These are phyloP conservation scores for Fusarium coicis DNA, from an alignment of 2,329 filamentous ascomycete genomes.

Conservation along the genomic window DNA sequence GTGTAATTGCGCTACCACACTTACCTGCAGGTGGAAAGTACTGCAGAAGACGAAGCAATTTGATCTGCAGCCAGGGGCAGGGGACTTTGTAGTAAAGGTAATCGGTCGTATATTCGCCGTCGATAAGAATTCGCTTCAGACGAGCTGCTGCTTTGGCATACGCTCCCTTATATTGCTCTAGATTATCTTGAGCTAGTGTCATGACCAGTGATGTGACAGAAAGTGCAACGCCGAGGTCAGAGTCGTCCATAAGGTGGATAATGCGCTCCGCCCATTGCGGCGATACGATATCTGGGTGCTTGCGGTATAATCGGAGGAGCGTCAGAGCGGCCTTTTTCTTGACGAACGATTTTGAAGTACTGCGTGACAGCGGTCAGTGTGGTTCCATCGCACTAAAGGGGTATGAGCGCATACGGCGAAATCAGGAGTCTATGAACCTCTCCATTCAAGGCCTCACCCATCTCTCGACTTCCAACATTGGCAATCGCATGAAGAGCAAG, in stretches of 20 bases:
- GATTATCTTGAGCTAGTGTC: conserved; percentile 91
- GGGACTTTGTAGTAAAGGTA: conserved; percentile 99
- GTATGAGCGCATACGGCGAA: conserved; percentile 76
- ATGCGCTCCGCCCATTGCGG: conserved; percentile 98
- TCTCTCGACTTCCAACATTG: conserved; percentile 95
- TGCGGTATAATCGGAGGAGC: conserved; percentile 90
- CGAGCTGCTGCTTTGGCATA: conserved; percentile 93
- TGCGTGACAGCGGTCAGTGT: conserved; percentile 15
- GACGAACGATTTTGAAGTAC: conserved; percentile 90
- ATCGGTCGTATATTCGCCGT: conserved; percentile 87
- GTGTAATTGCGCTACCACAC: conserved; percentile 40
- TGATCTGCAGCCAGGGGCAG: conserved; percentile 98
- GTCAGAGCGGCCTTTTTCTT: conserved; percentile 99
- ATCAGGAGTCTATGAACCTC: conserved; percentile 96
- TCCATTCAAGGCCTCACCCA: conserved; percentile 91
- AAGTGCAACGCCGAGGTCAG: conserved; percentile 91
- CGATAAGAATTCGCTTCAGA: conserved; percentile 89
- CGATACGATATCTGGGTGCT: conserved; percentile 92
- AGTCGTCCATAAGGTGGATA: conserved; percentile 98
- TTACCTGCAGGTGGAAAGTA: conserved; percentile 94
- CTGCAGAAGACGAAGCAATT: conserved; percentile 89
- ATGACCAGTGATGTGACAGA: conserved; percentile 97
- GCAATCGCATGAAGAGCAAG: conserved; percentile 96
- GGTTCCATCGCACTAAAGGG: background rate
- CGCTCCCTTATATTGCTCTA: conserved; percentile 93